Base-by-base conservation (phyloP, 1,284 basidiomycete species). In the Fomitiporia mediterranea region DNA sequence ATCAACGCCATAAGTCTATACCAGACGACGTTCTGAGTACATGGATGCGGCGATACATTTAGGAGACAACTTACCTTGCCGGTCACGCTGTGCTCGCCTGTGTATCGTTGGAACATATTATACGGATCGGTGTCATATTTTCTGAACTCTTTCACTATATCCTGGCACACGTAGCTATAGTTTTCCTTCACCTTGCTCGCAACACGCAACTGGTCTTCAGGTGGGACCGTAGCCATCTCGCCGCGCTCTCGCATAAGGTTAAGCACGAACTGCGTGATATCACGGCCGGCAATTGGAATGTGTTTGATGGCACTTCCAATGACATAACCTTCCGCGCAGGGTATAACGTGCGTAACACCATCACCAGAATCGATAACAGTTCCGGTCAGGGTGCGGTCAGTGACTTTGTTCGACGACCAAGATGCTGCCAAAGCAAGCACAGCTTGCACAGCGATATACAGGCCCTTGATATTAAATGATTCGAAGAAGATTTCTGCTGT, bases 401-500 rank as follows among this genome's bases (percentile, higher is more conserved):
- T 86, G 64, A 95, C 94, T 64, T 91, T 87, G 72, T 89, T 92
- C 59, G 92, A 95, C 0, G 94, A 87, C 97, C 97, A 99, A 3
- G 93, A 95, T 1, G 97, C 96, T 1, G 97, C 97, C 56, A 99
- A 88, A 0, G 97, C 97, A n/a, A 99, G 85, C 3, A 99, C 96
- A 37, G 97, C 97, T 71, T 99, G 97, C 0, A 99, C 96, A 54
- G 95, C 97, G 67, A 99, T 99, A 75, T 99, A 98, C 23, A 97
- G 81, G 32, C 94, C 92, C 69, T 95, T 93, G 75, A 98, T 95
- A 72, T 98, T 98, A 82, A 98, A 97, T 1, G 93, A 96, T 74
- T 98, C 97, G 72, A 99, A 99, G 84, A 99, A 98, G 78, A 99
- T 98, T 70, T 99, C 97, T 11, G 97, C 97, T 0, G 96, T 99